phyloP scores from a whole-genome alignment of 2,329 filamentous ascomycete genomes.

The Ceratocystis variospora region DNA sequence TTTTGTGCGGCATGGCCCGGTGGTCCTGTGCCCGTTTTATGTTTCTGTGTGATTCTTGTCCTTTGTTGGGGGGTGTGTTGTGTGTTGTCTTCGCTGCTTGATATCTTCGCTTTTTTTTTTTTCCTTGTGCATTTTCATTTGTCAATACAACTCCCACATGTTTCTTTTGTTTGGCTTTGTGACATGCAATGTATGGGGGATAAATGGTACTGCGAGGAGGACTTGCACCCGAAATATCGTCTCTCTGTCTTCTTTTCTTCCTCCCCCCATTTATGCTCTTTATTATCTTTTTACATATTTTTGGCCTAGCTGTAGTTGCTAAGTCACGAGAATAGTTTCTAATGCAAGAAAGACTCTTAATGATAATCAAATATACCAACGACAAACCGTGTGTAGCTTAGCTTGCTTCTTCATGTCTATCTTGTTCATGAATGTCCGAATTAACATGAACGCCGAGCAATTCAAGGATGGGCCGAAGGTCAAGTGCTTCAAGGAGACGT shows the following conservation, averaged over 20 bases:
- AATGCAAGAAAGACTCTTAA: not conserved
- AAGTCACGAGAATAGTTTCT: not conserved
- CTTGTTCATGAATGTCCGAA: no score
- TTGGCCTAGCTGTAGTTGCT: not conserved
- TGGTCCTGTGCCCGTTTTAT: not conserved
- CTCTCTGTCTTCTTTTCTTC: not conserved
- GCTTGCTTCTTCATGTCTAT: not conserved
- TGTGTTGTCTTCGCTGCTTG: constrained; percentile 3
- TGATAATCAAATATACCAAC: not conserved
- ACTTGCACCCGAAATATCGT: not conserved
- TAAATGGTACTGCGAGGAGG: not conserved
- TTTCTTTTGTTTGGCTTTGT: constrained; percentile 1
- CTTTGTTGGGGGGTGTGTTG: not conserved
- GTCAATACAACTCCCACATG: constrained; percentile 5
- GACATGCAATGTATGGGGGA: not conserved
- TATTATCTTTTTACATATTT: not conserved
- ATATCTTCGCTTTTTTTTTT: not conserved
- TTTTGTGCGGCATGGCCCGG: not conserved
- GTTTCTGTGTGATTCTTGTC: not conserved
- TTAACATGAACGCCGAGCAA: no score
- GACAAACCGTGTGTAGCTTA: not conserved
- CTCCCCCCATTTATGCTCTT: not conserved
- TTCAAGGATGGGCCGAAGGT: not conserved
- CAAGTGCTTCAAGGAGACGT: not conserved
- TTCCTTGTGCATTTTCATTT: not conserved